These are phyloP conservation scores for Athelia sp. DNA, from an alignment of 1,284 basidiomycete species.

Conservation along the genomic window DNA sequence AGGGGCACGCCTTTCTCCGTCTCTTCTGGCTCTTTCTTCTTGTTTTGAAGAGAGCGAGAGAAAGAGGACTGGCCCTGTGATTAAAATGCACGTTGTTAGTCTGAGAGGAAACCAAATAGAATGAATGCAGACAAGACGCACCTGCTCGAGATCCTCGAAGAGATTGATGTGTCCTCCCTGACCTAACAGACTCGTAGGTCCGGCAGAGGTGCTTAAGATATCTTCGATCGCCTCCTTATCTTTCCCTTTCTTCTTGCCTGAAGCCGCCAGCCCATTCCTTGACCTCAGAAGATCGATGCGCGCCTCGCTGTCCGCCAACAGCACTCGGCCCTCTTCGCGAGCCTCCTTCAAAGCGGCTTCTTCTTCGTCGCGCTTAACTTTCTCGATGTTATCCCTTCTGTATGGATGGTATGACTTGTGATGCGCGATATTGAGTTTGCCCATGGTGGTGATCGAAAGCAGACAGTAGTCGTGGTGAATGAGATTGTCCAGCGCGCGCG, in stretches of 20 bases:
- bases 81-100: not conserved
- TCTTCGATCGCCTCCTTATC: conserved; percentile 32
- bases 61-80: conserved; percentile 28
- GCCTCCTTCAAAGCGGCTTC: conserved; percentile 63
- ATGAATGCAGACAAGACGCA: conserved; percentile 17
- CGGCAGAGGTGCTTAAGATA: conserved; percentile 15
- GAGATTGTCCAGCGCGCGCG: too few species aligned
- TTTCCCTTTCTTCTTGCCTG: conserved; percentile 33
- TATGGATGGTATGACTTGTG: conserved; percentile 91
- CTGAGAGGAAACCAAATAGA: conserved; percentile 1
- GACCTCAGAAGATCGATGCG: conserved; percentile 64
- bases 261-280: conserved; percentile 38
- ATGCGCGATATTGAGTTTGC: conserved; percentile 78
- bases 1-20: conserved; percentile 67
- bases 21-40: conserved; percentile 43
- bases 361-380: conserved; percentile 76
- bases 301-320: conserved; percentile 79
- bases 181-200: not conserved
- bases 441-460: conserved; percentile 56
- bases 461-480: too few species aligned
- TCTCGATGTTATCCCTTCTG: conserved; percentile 77
- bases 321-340: conserved; percentile 63
- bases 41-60: conserved; percentile 34
- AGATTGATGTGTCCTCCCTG: conserved; percentile 67
- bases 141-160: conserved; percentile 71